phyloP scores from a whole-genome alignment of 2,329 filamentous ascomycete genomes.

The Pseudogymnoascus sp. region DNA sequence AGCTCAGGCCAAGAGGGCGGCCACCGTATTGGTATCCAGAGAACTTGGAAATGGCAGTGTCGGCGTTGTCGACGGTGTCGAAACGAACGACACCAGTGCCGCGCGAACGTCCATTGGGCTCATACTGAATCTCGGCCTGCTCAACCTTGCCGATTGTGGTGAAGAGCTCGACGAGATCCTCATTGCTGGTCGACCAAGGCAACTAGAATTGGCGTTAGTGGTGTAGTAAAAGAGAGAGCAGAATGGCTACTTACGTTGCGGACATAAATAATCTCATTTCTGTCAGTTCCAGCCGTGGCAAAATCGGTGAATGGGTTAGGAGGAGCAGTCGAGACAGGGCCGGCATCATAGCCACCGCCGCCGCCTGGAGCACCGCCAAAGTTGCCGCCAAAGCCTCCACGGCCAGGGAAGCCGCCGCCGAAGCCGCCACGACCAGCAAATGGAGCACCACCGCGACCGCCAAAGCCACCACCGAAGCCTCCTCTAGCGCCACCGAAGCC shows the following conservation, averaged over 20 bases:
- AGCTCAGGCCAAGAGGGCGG: constrained; percentile 84
- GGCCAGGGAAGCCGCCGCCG: constrained; percentile 40
- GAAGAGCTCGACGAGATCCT: constrained; percentile 93
- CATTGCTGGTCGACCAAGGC: constrained; percentile 98
- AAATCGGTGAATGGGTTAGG: constrained; percentile 93
- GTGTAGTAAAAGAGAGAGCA: not conserved
- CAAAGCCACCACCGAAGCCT: constrained; percentile 42
- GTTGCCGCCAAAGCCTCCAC: constrained; percentile 39
- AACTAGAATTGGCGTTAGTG: constrained; percentile 47
- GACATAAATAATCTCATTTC: constrained; percentile 80
- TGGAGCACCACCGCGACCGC: constrained; percentile 50
- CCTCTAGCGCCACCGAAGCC: constrained; percentile 34
- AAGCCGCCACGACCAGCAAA: constrained; percentile 50
- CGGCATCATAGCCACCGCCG: constrained; percentile 20
- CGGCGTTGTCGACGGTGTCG: constrained; percentile 70
- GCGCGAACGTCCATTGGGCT: constrained; percentile 88
- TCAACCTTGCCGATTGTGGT: constrained; percentile 97
- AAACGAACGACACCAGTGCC: constrained; percentile 97
- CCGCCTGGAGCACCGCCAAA: constrained; percentile 31
- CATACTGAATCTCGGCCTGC: constrained; percentile 98
- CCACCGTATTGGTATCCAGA: constrained; percentile 96
- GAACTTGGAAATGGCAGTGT: constrained; percentile 94
- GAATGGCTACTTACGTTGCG: constrained; percentile 67
- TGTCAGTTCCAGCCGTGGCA: constrained; percentile 78
- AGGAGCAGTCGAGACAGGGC: constrained; percentile 42